Evolutionary conservation across 768 basidiomycete genomes (phyloP).

Genomic region (Ramaria sp.): DNA sequence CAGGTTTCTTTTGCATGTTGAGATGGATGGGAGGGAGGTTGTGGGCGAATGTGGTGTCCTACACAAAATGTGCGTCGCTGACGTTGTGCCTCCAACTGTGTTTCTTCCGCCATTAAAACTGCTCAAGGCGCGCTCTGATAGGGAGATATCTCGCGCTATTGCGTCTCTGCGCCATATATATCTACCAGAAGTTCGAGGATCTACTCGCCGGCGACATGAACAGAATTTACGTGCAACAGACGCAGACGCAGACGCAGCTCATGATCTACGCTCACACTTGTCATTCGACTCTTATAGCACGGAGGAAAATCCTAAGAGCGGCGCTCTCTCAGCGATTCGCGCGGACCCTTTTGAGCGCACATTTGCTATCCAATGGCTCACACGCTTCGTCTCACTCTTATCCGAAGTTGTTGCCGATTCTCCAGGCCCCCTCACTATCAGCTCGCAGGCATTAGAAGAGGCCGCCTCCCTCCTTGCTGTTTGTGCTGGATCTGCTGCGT

Average conservation of each 20-base stretch:
- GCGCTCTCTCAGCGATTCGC: conserved; percentile 25
- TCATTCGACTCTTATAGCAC: background rate
- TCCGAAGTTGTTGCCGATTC: conserved; percentile 4
- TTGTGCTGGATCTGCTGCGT: conserved; percentile 52
- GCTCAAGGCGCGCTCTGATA: conserved; percentile 4
- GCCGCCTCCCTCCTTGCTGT: conserved; percentile 55
- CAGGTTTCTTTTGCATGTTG: conserved; percentile 4
- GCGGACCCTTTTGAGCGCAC: conserved; percentile 59
- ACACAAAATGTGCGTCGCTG: background rate
- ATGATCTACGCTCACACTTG: no score
- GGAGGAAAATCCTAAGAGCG: conserved; percentile 4
- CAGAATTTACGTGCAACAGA: background rate
- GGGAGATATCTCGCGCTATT: conserved; percentile 32
- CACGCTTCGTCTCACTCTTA: conserved; percentile 36
- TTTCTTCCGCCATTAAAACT: conserved; percentile 25
- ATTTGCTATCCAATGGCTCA: conserved; percentile 67
- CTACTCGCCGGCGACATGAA: conserved; percentile 26
- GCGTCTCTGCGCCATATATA: conserved; percentile 43
- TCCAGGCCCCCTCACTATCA: conserved; percentile 19
- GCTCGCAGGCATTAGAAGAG: conserved; percentile 18
- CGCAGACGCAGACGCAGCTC: background rate
- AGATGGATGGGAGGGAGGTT: background rate
- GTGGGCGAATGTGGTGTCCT: background rate
- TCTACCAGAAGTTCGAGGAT: conserved; percentile 51
- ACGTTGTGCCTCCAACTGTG: conserved; percentile 25